Conservation (phyloP, 2,329 filamentous ascomycete species). For the Helotiales sp. region DNA sequence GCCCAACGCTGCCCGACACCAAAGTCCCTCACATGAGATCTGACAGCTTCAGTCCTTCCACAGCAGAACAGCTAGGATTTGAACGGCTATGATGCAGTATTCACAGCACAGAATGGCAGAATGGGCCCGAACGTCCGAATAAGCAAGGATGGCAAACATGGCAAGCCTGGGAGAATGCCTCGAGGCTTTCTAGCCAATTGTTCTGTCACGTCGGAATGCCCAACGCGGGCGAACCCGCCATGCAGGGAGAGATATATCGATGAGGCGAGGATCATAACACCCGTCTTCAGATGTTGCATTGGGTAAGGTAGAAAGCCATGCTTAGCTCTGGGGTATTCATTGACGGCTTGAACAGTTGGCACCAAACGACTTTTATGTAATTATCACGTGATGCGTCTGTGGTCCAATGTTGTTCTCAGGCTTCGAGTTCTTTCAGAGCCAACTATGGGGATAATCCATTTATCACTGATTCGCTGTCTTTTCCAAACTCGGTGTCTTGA, state of each 20-base stretch:
- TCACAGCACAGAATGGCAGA: slow-evolving; percentile 2
- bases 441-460: too few relatives aligned
- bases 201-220: slow-evolving; percentile 6
- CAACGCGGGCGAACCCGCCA: not conserved
- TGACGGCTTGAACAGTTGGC: too few relatives aligned
- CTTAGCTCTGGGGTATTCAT: too few relatives aligned
- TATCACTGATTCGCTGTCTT: too few relatives aligned
- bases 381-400: too few relatives aligned
- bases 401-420: too few relatives aligned
- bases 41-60: slow-evolving; percentile 7
- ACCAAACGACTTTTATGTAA: too few relatives aligned
- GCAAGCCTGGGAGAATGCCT: not conserved
- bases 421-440: too few relatives aligned
- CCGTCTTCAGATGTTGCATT: not conserved
- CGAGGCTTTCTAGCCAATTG: slow-evolving; percentile 14
- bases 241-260: not conserved
- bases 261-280: not conserved
- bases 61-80: not conserved
- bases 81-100: not conserved
- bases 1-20: slow-evolving; percentile 25
- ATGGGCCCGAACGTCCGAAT: slow-evolving; percentile 25
- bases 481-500: too few relatives aligned
- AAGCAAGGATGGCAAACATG: not conserved
- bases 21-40: not conserved
- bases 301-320: too few relatives aligned